phyloP scores from a whole-genome alignment of 371 early-diverging fungal genomes.

The Mucor ambiguus region DNA sequence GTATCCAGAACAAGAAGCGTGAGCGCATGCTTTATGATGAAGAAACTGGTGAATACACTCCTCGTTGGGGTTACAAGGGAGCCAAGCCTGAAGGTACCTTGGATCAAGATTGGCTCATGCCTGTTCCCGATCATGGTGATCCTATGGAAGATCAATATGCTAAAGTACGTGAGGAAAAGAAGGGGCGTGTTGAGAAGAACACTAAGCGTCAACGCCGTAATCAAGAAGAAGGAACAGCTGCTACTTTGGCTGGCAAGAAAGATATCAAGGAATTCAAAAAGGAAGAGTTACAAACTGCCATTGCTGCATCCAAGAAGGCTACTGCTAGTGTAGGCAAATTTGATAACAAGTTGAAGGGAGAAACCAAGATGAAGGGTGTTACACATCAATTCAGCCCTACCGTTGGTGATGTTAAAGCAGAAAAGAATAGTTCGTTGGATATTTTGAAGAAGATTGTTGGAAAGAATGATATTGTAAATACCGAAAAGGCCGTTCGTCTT shows the following conservation, averaged over 20 bases:
- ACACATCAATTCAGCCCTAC: slow-evolving; percentile 75
- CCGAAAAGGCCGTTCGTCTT: slow-evolving; percentile 56
- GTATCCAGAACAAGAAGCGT: slow-evolving; percentile 91
- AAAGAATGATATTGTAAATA: slow-evolving; percentile 62
- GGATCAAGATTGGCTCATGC: slow-evolving; percentile 86
- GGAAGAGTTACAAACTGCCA: slow-evolving; percentile 65
- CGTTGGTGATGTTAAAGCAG: slow-evolving; percentile 56
- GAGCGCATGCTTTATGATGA: slow-evolving; percentile 89
- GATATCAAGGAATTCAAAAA: slow-evolving; percentile 62
- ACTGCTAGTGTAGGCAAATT: slow-evolving; percentile 93
- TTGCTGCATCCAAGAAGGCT: slow-evolving; percentile 70
- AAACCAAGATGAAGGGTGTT: slow-evolving; percentile 78
- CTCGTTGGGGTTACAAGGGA: slow-evolving; percentile 89
- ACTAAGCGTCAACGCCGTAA: slow-evolving; percentile 83
- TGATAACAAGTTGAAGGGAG: slow-evolving; percentile 77
- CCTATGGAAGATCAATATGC: slow-evolving; percentile 88
- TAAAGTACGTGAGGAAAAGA: slow-evolving; percentile 78
- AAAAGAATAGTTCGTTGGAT: slow-evolving; percentile 62
- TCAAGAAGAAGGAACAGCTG: slow-evolving; percentile 71
- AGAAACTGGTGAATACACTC: slow-evolving; percentile 81
- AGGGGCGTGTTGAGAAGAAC: slow-evolving; percentile 88
- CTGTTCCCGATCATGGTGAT: slow-evolving; percentile 83
- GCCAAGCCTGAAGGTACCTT: slow-evolving; percentile 70
- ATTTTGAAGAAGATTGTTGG: slow-evolving; percentile 65
- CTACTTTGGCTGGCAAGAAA: slow-evolving; percentile 51